These are phyloP conservation scores for Jatropha multifida DNA, from an alignment of 441 rosid species.

Conservation along the genomic window DNA sequence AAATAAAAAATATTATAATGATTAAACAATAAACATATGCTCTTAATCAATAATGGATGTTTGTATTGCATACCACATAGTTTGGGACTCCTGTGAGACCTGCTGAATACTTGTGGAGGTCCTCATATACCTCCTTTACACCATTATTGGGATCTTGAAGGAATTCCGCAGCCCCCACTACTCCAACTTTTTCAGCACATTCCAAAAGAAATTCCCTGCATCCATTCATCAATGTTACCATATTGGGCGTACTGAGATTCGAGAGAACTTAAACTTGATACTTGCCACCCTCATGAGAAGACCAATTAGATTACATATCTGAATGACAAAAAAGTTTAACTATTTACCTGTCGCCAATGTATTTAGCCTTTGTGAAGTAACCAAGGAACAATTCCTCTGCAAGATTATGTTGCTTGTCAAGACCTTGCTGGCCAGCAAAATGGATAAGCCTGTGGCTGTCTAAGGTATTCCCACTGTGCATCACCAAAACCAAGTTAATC, in stretches of 20 bases:
- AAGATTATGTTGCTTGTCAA: slow-evolving; percentile 69
- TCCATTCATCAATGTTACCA: slow-evolving; percentile 11
- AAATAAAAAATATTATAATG: too few species aligned
- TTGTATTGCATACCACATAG: slow-evolving; percentile 52
- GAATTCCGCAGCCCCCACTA: slow-evolving; percentile 77
- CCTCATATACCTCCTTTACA: slow-evolving; percentile 63
- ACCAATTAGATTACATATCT: not conserved
- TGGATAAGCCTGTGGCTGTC: slow-evolving; percentile 88
- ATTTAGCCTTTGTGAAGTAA: slow-evolving; percentile 85
- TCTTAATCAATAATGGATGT: not conserved
- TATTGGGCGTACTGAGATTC: not conserved
- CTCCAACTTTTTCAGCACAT: slow-evolving; percentile 63
- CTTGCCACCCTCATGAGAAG: too few species aligned
- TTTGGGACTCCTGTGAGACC: slow-evolving; percentile 71
- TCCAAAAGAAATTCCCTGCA: slow-evolving; percentile 80
- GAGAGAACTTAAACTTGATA: not conserved
- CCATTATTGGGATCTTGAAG: slow-evolving; percentile 73
- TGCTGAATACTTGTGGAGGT: slow-evolving; percentile 55
- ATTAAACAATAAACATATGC: not conserved
- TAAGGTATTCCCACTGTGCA: slow-evolving; percentile 65
- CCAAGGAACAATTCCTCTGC: slow-evolving; percentile 75
- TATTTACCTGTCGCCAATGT: slow-evolving; percentile 67
- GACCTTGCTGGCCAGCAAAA: slow-evolving; percentile 63
- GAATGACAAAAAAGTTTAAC: not conserved
- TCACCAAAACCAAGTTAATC: slow-evolving; percentile 19